Evolutionary conservation across 23 red algal species (phyloP), one percentile per base, ranked within the genome.

Genomic region (Porphyridium purpureum): DNA sequence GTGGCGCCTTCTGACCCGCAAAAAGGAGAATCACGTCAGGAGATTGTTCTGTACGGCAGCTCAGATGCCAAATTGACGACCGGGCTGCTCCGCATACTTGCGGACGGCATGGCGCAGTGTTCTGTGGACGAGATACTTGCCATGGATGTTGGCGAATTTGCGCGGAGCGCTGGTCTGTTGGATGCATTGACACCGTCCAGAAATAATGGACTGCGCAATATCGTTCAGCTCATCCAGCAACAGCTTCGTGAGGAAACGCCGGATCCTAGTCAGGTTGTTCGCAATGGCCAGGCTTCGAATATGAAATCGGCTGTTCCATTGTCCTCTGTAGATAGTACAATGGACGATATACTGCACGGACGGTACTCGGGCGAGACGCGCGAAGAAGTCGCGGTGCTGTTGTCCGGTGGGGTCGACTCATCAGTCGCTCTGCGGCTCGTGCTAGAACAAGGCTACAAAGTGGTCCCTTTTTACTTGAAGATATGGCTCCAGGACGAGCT

Each of bases 401-500:
- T 95, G 22, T 95, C 88, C 2, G 88, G 88, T 7, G 88, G 88
- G 6, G 88, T 95, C 8, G 88, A 95, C 41, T 83, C 75, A 17
- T 83, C 88, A 15, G 88, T 95, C 0, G 78, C 88, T 0, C 52
- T 95, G 63, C 67, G 65, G 34, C 31, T 42, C 26, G 38, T 73
- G n/a, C 52, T 74, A 3, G 88, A 95, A 33, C 49, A 48, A 51
- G 88, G 88, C 4, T 69, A 62, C 57, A 26, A 41, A 34, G 47
- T 58, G 30, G 55, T 58, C 24, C 70, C 88, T 2, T 95, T 86
- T 55, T 95, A 95, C 52, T 41, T 95, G 23, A 84, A 85, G 35
- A 85, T 95, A 23, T 95, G 88, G 88, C 64, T 95, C 36, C 78
- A 85, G 33, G 88, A 95, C 58, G 88, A 95, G 57, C 36, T 85